These are phyloP conservation scores for Ulota crispa DNA, from an alignment of 225 moss, liverwort and hornwort genomes.

Conservation along the genomic window DNA sequence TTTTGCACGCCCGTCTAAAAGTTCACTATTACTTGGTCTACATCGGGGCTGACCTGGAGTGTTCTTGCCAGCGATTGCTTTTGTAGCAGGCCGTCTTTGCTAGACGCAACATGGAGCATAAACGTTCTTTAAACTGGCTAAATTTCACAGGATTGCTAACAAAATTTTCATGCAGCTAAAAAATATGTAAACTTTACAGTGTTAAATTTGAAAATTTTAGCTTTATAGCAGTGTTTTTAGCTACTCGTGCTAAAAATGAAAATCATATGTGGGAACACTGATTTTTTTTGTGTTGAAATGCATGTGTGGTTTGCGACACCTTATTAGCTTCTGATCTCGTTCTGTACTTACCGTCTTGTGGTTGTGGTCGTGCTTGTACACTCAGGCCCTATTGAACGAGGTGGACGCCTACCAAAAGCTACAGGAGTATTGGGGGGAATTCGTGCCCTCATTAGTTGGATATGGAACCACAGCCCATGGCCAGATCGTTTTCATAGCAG, in stretches of 20 bases:
- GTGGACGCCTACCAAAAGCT: not conserved
- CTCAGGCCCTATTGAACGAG: not conserved
- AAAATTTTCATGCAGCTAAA: no score
- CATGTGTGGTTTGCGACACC: not conserved
- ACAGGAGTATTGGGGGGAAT: not conserved
- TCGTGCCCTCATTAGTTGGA: conserved; percentile 4
- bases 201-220: no score
- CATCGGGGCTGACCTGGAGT: not conserved
- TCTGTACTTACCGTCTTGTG: not conserved
- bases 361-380: not conserved
- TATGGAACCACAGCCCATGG: conserved; percentile 18
- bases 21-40: not conserved
- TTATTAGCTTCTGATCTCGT: not conserved
- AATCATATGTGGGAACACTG: no score
- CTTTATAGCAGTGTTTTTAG: no score
- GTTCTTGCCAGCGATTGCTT: not conserved
- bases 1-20: not conserved
- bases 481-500: conserved; percentile 18
- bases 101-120: not conserved
- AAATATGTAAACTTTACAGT: no score
- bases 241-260: no score
- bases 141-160: no score
- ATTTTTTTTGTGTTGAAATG: not conserved
- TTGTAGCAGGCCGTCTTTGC: not conserved
- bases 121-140: no score